Evolutionary conservation across 116 monocot species (phyloP), one percentile per base, ranked within the genome.

Genomic region (Dioscorea cayenensis): DNA sequence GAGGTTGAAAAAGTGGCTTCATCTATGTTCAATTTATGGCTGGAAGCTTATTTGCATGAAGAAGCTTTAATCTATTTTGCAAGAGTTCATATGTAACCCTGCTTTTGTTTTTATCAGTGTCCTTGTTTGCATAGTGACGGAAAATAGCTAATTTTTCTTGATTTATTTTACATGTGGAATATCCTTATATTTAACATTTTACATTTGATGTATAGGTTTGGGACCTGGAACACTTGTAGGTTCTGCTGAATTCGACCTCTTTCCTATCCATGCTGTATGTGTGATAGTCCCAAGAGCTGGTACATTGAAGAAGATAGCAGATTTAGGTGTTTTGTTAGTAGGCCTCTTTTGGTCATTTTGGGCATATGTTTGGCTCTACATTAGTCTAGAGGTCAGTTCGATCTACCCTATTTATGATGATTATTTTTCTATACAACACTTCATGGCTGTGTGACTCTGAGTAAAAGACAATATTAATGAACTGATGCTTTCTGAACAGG

Each of bases 261-360:
- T 93, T 63, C 93, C 89, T 38, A 93, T 93, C 37, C 93, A 93
- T 85, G 93, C 93, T 66, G 89, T 93, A 28, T 93, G 93, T 73
- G 93, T 93, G 20, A 32, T 93, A 38, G 81, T 89, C 25, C 93
- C 93, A 64, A 83, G 75, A 83, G 87, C 79, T 36, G 93, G 93
- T 29, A 21, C 70, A 63, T 64, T 79, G 77, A 93, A 89, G 71
- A 93, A 89, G 83, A 93, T 93, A 72, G 87, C 93, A 60, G 93
- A 93, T 63, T 49, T 93, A 65, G 93, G 93, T 18, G 93, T 93
- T 70, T 93, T 89, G 89, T 38, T 93, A 28, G 89, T 93, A 18
- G 93, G 89, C 64, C 82, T 93, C 21, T 79, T 89, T 60, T 93
- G 93, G 93, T 93, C 93, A 64, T 93, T 93, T 79, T 93, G 93